Conservation (phyloP, 192 early-diverging fungal genomes). For the Gigaspora rosea region DNA sequence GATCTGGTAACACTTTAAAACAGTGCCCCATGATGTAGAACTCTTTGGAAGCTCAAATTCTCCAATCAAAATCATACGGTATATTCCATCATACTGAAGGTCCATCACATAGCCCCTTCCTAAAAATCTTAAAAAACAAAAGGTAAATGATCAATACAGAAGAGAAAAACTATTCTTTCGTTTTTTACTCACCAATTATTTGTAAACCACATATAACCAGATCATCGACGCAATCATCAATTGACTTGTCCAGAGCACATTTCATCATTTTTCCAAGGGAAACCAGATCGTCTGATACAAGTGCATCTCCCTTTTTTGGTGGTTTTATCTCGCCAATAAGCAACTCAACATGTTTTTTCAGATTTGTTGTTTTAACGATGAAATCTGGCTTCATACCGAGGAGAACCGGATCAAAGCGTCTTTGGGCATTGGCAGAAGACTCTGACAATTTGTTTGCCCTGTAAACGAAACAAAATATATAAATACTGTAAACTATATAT, state of each 20-base stretch:
- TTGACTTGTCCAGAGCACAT: constrained; percentile 23
- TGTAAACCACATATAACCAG: constrained; percentile 28
- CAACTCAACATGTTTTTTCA: constrained; percentile 22
- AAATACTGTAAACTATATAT: not conserved
- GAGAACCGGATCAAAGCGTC: constrained; percentile 16
- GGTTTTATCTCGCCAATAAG: constrained; percentile 26
- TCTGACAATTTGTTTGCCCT: constrained; percentile 26
- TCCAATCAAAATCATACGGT: constrained; percentile 30
- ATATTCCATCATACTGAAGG: constrained; percentile 23
- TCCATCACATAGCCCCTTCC: constrained; percentile 33
- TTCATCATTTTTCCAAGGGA: constrained; percentile 28
- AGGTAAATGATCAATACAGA: constrained; percentile 23
- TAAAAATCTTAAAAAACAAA: constrained; percentile 30
- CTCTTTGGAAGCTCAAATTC: constrained; percentile 30
- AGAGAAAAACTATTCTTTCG: not conserved
- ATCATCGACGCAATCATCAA: constrained; percentile 17
- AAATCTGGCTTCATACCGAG: constrained; percentile 24
- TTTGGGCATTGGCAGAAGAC: constrained; percentile 13
- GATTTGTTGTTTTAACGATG: constrained; percentile 13
- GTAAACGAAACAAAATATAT: constrained; percentile 9
- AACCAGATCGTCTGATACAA: constrained; percentile 14
- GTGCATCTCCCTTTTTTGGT: not conserved
- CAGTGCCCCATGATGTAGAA: constrained; percentile 31
- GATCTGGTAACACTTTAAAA: constrained; percentile 30
- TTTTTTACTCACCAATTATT: constrained; percentile 20